Conservation (phyloP, 1,284 basidiomycete species). For the Ganoderma boninense region DNA sequence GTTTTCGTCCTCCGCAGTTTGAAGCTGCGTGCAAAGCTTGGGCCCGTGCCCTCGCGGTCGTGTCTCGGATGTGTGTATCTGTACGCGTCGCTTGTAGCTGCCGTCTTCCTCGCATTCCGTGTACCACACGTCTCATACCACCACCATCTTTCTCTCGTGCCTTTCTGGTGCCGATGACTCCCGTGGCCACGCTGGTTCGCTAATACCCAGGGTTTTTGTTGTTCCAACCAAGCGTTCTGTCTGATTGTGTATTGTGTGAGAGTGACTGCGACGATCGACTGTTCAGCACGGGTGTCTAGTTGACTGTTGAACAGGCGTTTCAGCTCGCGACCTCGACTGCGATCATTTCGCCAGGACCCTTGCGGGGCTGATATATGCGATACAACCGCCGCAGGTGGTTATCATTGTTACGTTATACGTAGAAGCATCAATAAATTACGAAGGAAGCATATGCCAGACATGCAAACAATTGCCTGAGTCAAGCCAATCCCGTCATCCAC, state of each 20-base stretch:
- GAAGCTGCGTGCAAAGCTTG: background rate
- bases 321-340: background rate
- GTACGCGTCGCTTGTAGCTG: background rate
- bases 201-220: background rate
- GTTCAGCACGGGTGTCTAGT: too few relatives aligned
- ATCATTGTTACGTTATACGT: background rate
- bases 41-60: background rate
- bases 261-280: too few relatives aligned
- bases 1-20: background rate
- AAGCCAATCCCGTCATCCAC: background rate
- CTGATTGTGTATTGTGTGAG: background rate
- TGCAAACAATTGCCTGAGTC: background rate
- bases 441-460: background rate
- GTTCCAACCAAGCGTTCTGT: background rate
- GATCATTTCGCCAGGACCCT: background rate
- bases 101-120: background rate
- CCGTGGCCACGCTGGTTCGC: background rate
- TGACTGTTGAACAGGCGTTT: too few relatives aligned
- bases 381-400: background rate
- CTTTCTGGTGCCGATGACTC: background rate
- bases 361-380: background rate
- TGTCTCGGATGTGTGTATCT: background rate
- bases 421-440: background rate
- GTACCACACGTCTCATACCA: background rate
- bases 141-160: background rate